Evolutionary conservation across 148 eudicot species (phyloP).

Genomic region (Fagopyrum esculentum): DNA sequence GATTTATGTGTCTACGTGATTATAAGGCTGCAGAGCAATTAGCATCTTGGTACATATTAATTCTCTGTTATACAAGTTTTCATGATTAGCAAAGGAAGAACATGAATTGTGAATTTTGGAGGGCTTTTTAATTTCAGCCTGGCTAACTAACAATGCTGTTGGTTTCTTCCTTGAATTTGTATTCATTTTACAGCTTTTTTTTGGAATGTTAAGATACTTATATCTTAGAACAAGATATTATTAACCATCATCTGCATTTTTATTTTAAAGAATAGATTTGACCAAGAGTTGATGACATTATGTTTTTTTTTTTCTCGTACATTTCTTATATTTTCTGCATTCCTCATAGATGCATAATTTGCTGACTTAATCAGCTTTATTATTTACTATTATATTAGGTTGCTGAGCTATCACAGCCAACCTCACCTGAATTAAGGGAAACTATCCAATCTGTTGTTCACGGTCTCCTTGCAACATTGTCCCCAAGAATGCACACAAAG

Average conservation of each 20-base stretch:
- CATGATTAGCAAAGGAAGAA: neutral
- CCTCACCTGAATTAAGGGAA: conserved; percentile 72
- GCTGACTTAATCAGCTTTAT: conserved; percentile 3
- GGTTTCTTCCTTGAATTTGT: neutral
- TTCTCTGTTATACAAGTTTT: neutral
- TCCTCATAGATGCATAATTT: neutral
- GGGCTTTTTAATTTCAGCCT: neutral
- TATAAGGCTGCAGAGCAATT: neutral
- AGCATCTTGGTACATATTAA: neutral
- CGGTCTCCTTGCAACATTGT: conserved; percentile 93
- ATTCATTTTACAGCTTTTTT: neutral
- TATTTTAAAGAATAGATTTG: neutral
- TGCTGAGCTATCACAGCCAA: conserved; percentile 91
- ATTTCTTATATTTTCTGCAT: neutral
- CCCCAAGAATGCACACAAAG: conserved; percentile 91
- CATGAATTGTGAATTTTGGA: neutral
- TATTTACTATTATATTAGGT: conserved; percentile 30
- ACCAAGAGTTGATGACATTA: neutral
- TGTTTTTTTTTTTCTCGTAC: neutral
- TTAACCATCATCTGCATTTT: neutral
- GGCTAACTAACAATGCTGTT: neutral
- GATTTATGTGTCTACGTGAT: neutral
- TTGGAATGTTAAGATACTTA: neutral
- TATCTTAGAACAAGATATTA: neutral
- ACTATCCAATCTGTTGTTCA: conserved; percentile 78